Conservation (phyloP, 1,139 yeast genomes). For the Pneumocystis oryctolagi region DNA sequence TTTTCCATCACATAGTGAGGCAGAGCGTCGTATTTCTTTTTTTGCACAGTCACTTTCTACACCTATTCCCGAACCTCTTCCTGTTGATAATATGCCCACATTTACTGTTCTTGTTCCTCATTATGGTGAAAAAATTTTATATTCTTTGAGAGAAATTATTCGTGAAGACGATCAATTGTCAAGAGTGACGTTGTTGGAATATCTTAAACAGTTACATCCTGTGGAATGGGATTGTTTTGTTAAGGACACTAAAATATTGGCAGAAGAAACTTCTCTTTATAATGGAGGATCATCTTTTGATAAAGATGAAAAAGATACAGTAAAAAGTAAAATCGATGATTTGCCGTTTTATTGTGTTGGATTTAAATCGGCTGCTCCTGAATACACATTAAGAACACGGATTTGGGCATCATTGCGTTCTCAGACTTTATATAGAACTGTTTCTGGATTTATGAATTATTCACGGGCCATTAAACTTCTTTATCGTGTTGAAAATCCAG, state of each 20-base stretch:
- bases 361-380: conserved; percentile 98
- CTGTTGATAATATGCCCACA: conserved; percentile 98
- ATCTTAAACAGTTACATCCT: conserved; percentile 92
- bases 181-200: conserved; percentile 88
- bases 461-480: conserved; percentile 94
- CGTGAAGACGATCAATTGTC: conserved; percentile 98
- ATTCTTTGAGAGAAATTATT: conserved; percentile 89
- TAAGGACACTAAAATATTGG: conserved; percentile 92
- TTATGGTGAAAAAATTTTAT: conserved; percentile 87
- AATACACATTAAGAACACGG: conserved; percentile 92
- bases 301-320: conserved; percentile 49
- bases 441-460: conserved; percentile 97
- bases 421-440: conserved; percentile 95
- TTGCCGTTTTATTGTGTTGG: conserved; percentile 97
- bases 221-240: conserved; percentile 99
- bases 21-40: conserved; percentile 97
- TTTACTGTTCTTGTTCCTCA: conserved; percentile 96
- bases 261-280: conserved; percentile 89
- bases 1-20: conserved; percentile 92
- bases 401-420: conserved; percentile 99
- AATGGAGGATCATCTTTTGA: conserved; percentile 39
- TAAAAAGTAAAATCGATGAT: conserved; percentile 86
- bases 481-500: conserved; percentile 98
- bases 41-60: conserved; percentile 97
- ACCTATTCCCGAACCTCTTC: conserved; percentile 95